phyloP scores from a whole-genome alignment of 2,329 filamentous ascomycete species.

The Fusarium kyushuense region DNA sequence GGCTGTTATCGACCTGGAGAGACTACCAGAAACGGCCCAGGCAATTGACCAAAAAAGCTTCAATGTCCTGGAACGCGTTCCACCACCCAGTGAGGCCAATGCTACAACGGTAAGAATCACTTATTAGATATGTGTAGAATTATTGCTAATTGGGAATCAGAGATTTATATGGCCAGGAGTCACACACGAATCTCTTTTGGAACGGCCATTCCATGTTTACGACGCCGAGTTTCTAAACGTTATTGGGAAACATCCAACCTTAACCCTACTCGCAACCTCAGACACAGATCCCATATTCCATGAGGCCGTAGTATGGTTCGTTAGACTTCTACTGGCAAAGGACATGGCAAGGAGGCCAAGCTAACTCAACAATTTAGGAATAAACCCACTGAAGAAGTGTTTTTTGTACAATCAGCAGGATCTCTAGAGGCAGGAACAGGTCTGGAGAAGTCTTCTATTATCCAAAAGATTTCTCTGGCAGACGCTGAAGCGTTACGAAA shows the following conservation, averaged over 20 bases:
- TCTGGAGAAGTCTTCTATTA: slow-evolving; percentile 62
- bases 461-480: slow-evolving; percentile 62
- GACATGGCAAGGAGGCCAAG: accelerated
- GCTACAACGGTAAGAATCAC: slow-evolving; percentile 38
- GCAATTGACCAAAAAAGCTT: slow-evolving; percentile 44
- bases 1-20: neutral
- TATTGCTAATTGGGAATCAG: neutral
- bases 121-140: accelerated
- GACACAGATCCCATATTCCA: slow-evolving; percentile 63
- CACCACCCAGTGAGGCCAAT: slow-evolving; percentile 31
- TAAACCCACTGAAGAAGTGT: slow-evolving; percentile 61
- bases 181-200: slow-evolving; percentile 29
- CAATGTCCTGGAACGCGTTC: slow-evolving; percentile 36
- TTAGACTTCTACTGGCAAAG: accelerated
- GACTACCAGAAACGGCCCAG: slow-evolving; percentile 35
- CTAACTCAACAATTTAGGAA: slow-evolving; percentile 41
- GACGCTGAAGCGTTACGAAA: slow-evolving; percentile 54
- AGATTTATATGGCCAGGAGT: slow-evolving; percentile 42
- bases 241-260: slow-evolving; percentile 61
- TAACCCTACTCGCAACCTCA: slow-evolving; percentile 63
- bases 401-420: slow-evolving; percentile 67
- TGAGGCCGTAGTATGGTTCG: slow-evolving; percentile 65
- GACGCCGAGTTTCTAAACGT: slow-evolving; percentile 63
- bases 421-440: slow-evolving; percentile 60
- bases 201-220: slow-evolving; percentile 52